Percentiles rank a stretch among this genome's conserved stretches.
Conservation (phyloP, 2,329 filamentous ascomycete species). For the Teratosphaeria pseudoeucalypti region DNA sequence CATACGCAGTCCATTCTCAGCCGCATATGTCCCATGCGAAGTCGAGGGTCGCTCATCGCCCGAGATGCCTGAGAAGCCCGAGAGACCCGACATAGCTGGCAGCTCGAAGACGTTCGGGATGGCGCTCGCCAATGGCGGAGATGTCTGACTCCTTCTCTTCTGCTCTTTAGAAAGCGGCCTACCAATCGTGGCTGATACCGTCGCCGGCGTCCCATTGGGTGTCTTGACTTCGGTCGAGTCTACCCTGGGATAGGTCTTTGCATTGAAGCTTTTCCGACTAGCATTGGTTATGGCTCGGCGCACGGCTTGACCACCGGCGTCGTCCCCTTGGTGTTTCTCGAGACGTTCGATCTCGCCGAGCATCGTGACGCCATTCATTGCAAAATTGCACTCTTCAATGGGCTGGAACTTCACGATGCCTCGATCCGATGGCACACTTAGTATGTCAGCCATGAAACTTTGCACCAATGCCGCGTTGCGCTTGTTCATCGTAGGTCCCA, state of each 20-base stretch:
- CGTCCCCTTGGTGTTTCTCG: constrained; percentile 34
- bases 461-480: constrained; percentile 71
- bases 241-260: constrained; percentile 12
- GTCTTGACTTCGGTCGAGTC: constrained; percentile 10
- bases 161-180: not conserved
- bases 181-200: not conserved
- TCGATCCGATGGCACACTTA: constrained; percentile 55
- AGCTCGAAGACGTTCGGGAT: constrained; percentile 17
- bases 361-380: constrained; percentile 59
- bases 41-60: constrained; percentile 16
- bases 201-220: constrained; percentile 1
- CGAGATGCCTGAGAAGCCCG: not conserved
- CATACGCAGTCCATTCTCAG: constrained; percentile 22
- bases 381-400: constrained; percentile 61
- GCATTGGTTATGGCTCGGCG: constrained; percentile 27
- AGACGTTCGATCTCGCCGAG: constrained; percentile 55
- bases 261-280: constrained; percentile 18
- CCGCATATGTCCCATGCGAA: constrained; percentile 12
- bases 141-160: constrained; percentile 2
- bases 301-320: constrained; percentile 27
- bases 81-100: constrained; percentile 9
- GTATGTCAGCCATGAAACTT: constrained; percentile 58
- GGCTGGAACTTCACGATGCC: constrained; percentile 65
- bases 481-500: constrained; percentile 67
- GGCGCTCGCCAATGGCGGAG: constrained; percentile 3